These are phyloP conservation scores for Monoraphidium neglectum DNA, from an alignment of 139 green algal genomes.

Conservation along the genomic window DNA sequence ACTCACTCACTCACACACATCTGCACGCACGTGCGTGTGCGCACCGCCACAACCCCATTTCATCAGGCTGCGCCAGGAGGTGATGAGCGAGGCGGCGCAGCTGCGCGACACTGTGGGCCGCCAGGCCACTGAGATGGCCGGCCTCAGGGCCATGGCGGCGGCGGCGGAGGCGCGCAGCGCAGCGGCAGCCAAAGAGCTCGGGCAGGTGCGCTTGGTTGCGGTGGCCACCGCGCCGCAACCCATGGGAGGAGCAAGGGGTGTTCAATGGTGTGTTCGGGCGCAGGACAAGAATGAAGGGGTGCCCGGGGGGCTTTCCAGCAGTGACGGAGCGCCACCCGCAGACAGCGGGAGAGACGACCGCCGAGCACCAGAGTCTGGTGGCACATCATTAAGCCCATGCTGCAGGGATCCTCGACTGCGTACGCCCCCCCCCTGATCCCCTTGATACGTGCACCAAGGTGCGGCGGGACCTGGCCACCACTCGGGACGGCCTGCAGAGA, in stretches of 20 bases:
- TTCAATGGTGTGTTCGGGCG: not conserved
- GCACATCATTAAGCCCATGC: no score
- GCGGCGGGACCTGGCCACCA: not conserved
- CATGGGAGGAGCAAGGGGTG: not conserved
- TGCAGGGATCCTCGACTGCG: not conserved
- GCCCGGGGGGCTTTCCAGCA: no score
- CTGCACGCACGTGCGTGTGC: no score
- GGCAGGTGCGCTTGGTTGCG: slow-evolving; percentile 6
- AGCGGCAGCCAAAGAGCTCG: slow-evolving; percentile 16
- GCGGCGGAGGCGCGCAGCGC: slow-evolving; percentile 23
- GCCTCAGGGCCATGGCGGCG: slow-evolving; percentile 8
- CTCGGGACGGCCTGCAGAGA: slow-evolving; percentile 7
- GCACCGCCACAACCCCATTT: not conserved
- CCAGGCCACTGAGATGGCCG: slow-evolving; percentile 20
- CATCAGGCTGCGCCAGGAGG: slow-evolving; percentile 19
- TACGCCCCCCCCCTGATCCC: not conserved
- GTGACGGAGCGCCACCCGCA: no score
- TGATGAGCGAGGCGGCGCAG: slow-evolving; percentile 11
- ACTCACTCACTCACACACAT: no score
- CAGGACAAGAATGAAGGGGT: not conserved
- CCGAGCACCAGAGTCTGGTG: no score
- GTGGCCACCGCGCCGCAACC: not conserved
- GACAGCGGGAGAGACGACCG: no score
- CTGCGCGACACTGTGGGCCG: slow-evolving; percentile 18
- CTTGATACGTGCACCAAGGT: slow-evolving; percentile 12